Percentiles rank a stretch among this genome's conserved stretches.
Evolutionary conservation across 352 stramenopile genomes (phyloP).

Genomic region (Phytophthora multivora): DNA sequence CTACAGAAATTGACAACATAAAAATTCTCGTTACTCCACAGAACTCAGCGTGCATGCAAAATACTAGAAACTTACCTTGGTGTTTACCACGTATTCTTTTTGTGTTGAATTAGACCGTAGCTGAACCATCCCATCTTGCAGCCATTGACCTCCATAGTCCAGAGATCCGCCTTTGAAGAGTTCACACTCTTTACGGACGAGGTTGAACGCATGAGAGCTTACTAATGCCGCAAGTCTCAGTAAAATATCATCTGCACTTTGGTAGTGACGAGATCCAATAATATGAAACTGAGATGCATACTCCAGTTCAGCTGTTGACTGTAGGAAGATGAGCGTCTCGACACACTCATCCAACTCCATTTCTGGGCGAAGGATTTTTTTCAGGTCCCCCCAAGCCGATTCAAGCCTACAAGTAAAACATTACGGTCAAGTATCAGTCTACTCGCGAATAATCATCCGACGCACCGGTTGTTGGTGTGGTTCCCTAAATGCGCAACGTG

Average conservation of each 20-base stretch:
- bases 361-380: constrained; percentile 4
- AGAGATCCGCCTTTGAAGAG: not conserved
- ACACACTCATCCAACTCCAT: constrained; percentile 21
- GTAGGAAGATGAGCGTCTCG: constrained; percentile 1
- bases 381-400: not conserved
- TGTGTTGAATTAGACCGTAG: too few relatives aligned
- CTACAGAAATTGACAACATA: too few relatives aligned
- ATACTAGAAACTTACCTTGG: too few relatives aligned
- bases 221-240: not conserved
- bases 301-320: constrained; percentile 4
- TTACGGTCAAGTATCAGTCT: too few relatives aligned
- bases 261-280: not conserved
- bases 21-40: too few relatives aligned
- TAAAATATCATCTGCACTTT: not conserved
- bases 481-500: constrained; percentile 1
- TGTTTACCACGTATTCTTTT: too few relatives aligned
- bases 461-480: constrained; percentile 5
- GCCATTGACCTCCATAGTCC: not conserved
- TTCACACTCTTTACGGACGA: not conserved
- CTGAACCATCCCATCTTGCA: too few relatives aligned
- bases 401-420: too few relatives aligned
- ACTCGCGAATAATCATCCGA: too few relatives aligned
- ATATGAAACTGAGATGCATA: constrained; percentile 2
- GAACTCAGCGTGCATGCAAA: too few relatives aligned
- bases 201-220: not conserved